phyloP scores from a whole-genome alignment of 805 yeast genomes.

The Wickerhamiella musiphila region DNA sequence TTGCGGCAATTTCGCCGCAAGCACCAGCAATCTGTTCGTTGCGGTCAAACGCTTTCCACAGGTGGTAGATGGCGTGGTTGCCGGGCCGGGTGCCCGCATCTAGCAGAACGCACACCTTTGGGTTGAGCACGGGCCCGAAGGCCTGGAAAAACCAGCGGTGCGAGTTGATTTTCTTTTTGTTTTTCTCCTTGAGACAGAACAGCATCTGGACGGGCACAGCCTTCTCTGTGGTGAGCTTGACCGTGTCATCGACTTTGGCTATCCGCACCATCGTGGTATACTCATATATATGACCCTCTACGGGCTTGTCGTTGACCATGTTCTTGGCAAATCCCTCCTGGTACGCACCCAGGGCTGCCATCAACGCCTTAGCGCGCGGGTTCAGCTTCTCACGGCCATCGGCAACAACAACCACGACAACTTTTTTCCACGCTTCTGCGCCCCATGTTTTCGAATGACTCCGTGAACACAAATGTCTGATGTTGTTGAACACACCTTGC shows the following conservation, averaged over 20 bases:
- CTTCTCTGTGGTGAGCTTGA: constrained; percentile 54
- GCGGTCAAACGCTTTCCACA: constrained; percentile 94
- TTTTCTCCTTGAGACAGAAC: constrained; percentile 82
- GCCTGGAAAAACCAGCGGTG: constrained; percentile 97
- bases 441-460: constrained; percentile 70
- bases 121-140: constrained; percentile 78
- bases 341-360: constrained; percentile 76
- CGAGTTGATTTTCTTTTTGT: constrained; percentile 86
- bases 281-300: constrained; percentile 78
- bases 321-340: constrained; percentile 95
- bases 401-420: constrained; percentile 74
- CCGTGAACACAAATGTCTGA: constrained; percentile 51
- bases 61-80: constrained; percentile 66
- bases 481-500: constrained; percentile 80
- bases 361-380: constrained; percentile 58
- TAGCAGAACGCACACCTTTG: constrained; percentile 71
- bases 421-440: constrained; percentile 85
- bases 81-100: constrained; percentile 99
- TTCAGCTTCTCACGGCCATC: constrained; percentile 83
- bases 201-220: constrained; percentile 90
- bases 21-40: constrained; percentile 98
- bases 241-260: constrained; percentile 40
- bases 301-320: constrained; percentile 65
- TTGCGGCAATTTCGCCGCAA: constrained; percentile 91
- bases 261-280: constrained; percentile 87